Base-by-base conservation (phyloP, 495 filamentous ascomycete genomes). In the Daldinia grandis region DNA sequence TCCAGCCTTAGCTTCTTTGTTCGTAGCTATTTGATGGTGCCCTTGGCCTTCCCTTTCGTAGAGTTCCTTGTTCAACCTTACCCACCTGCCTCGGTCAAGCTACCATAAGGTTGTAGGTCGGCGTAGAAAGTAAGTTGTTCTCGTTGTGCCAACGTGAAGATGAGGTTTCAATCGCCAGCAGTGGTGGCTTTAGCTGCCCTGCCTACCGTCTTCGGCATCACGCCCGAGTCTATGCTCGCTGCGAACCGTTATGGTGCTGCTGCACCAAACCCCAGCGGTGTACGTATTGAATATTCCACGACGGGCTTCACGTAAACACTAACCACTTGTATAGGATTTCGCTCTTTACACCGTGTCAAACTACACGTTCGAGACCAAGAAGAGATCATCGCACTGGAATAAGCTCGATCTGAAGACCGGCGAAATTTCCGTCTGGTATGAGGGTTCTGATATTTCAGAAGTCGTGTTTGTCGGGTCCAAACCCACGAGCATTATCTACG, bases 321-420 rank as follows among this genome's bases (percentile, higher is more conserved):
- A 8, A 62, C 33, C 19, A 25, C 6, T 44, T 14, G 4, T 7
- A n/a, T 58, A 77, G 75, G 73, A 75, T 12, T 77, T 77, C 44
- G 75, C 75, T 7, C 63, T 77, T 25, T 77, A 67, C 50, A 73
- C 67, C 15, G 75, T 75, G 27, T 90, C 88, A 0, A 87, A 87
- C 9, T 94, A 93, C 73, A 89, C 87, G 28, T 93, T 94, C 76
- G 85, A 89, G 51, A 86, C 85, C 0, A 87, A 91, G 69, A 80
- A 81, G 61, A 87, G 87, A 68, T 87, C 82, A 8, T 83, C 82
- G 40, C 88, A 91, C 66, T 88, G 92, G 69, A 87, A 87, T 21
- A 81, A 92, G 4, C 76, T 94, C 15, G 87, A 92, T 51, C 82
- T 91, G 27, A 74, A 78, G 19, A 88, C 83, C 30, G 88, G 90